Conservation (phyloP, 352 stramenopile genomes). For the Globisporangium viniferum region DNA sequence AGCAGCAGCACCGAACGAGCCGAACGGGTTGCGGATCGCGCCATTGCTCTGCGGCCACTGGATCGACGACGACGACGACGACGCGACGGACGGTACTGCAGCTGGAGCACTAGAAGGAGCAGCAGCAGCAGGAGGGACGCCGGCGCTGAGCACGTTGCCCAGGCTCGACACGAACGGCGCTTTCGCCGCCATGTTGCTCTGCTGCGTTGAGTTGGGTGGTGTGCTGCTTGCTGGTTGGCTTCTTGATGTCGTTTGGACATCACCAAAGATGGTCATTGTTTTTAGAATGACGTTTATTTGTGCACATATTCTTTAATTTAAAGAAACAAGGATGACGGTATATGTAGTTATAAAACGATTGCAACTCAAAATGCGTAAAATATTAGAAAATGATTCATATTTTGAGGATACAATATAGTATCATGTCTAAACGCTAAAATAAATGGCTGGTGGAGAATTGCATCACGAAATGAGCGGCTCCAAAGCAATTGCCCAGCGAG, state of each 20-base stretch:
- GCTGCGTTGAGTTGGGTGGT: not conserved
- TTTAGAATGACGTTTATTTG: not conserved
- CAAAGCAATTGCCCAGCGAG: not conserved
- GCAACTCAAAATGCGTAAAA: not conserved
- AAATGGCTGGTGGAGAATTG: constrained; percentile 17
- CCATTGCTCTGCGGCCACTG: constrained; percentile 15
- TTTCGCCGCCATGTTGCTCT: constrained; percentile 9
- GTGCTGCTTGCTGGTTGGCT: not conserved
- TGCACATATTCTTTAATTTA: not conserved
- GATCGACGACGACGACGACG: constrained; percentile 10
- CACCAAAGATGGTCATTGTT: not conserved
- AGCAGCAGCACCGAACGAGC: constrained; percentile 3
- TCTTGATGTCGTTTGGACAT: not conserved
- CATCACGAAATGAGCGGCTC: constrained; percentile 6
- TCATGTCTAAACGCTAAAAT: not conserved
- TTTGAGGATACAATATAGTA: not conserved
- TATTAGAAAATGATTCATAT: not conserved
- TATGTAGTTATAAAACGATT: not conserved
- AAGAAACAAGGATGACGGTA: not conserved
- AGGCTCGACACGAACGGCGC: constrained; percentile 45
- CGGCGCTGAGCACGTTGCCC: constrained; percentile 24
- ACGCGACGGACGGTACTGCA: not conserved
- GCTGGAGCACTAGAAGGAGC: not conserved
- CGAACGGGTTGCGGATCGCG: constrained; percentile 24
- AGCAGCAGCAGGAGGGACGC: not conserved